Percentiles rank a stretch among this genome's conserved stretches.
phyloP scores from a whole-genome alignment of 805 yeast genomes.

The Ogataea pini region DNA sequence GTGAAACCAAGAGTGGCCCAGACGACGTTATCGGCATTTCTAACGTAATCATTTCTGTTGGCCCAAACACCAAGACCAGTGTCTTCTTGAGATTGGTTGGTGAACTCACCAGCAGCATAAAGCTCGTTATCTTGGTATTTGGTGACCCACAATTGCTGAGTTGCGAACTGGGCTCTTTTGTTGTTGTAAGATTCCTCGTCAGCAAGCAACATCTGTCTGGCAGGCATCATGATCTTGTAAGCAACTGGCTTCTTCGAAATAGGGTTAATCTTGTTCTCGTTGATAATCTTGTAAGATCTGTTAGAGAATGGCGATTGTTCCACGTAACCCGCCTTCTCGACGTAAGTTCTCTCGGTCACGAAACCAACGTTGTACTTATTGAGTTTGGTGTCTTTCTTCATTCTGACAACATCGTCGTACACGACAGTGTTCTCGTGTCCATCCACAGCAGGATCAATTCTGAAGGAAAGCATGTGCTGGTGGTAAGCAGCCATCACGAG shows the following conservation, averaged over 20 bases:
- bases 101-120: conserved; percentile 83
- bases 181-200: conserved; percentile 61
- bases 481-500: conserved; percentile 83
- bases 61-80: conserved; percentile 76
- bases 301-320: conserved; percentile 76
- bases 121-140: conserved; percentile 71
- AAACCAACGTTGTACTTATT: conserved; percentile 76
- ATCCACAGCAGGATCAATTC: conserved; percentile 81
- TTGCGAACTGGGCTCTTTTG: conserved; percentile 73
- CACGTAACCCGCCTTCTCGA: conserved; percentile 70
- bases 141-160: conserved; percentile 81
- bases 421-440: conserved; percentile 76
- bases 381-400: conserved; percentile 51
- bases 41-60: conserved; percentile 62
- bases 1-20: conserved; percentile 85
- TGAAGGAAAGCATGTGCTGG: conserved; percentile 76
- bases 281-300: conserved; percentile 73
- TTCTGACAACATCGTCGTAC: conserved; percentile 66
- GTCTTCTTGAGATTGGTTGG: conserved; percentile 73
- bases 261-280: conserved; percentile 70
- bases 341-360: conserved; percentile 57
- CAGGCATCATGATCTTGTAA: conserved; percentile 72
- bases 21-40: conserved; percentile 74
- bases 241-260: conserved; percentile 72
- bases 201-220: conserved; percentile 74